Conservation (phyloP, 2,329 filamentous ascomycete species). For the Alternaria sp. region DNA sequence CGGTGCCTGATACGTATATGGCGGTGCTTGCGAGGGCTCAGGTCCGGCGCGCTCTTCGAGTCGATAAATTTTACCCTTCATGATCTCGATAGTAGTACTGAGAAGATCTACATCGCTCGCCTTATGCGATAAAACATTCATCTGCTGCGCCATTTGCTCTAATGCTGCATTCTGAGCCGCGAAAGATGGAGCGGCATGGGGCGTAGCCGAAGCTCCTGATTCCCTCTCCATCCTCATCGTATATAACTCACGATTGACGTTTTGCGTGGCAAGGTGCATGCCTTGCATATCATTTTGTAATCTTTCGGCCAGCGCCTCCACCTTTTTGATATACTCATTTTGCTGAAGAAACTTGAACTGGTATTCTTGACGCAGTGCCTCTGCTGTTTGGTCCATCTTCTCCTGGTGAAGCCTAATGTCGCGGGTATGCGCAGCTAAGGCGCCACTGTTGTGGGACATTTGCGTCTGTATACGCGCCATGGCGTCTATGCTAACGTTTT, state of each 20-base stretch:
- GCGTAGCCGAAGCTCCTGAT: not conserved
- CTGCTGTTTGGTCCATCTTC: constrained; percentile 35
- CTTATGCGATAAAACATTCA: constrained; percentile 50
- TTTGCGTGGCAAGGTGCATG: constrained; percentile 46
- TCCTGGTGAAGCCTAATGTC: constrained; percentile 40
- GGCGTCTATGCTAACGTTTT: constrained; percentile 47
- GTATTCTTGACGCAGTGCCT: constrained; percentile 49
- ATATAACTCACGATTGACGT: constrained; percentile 44
- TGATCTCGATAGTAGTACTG: constrained; percentile 55
- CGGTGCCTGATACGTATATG: constrained; percentile 18
- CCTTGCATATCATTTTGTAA: constrained; percentile 51
- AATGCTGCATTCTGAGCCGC: constrained; percentile 48
- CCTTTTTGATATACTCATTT: constrained; percentile 42
- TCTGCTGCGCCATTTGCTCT: constrained; percentile 53
- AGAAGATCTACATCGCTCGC: constrained; percentile 55
- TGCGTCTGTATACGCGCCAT: constrained; percentile 57
- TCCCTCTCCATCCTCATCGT: constrained; percentile 27
- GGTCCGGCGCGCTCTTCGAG: constrained; percentile 41
- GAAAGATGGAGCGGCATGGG: constrained; percentile 6
- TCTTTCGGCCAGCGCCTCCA: constrained; percentile 49
- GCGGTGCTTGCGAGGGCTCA: constrained; percentile 6
- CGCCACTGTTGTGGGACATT: constrained; percentile 53
- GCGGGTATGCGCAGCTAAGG: constrained; percentile 40
- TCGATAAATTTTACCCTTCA: constrained; percentile 54
- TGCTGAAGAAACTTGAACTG: constrained; percentile 37